phyloP scores from a whole-genome alignment of 495 filamentous ascomycete genomes.

The Hyphodiscus hymeniophilus region DNA sequence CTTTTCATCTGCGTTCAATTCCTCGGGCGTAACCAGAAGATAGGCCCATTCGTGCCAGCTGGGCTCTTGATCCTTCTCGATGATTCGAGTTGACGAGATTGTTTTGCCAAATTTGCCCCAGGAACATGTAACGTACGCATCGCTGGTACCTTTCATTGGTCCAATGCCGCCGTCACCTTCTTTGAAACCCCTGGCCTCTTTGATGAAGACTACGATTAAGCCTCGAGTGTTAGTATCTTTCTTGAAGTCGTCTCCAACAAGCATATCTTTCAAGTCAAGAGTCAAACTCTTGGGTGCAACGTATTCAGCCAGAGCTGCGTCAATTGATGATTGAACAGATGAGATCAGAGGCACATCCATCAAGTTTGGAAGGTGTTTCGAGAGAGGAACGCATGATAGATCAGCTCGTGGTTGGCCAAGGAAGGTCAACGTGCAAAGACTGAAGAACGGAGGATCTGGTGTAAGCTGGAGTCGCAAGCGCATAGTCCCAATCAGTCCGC shows the following conservation, averaged over 20 bases:
- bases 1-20: constrained; percentile 64
- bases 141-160: constrained; percentile 50
- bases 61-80: constrained; percentile 52
- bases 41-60: constrained; percentile 61
- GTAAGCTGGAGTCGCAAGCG: constrained; percentile 58
- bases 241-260: constrained; percentile 69
- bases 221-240: constrained; percentile 58
- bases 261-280: constrained; percentile 63
- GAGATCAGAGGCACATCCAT: constrained; percentile 66
- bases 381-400: constrained; percentile 57
- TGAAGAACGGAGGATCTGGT: constrained; percentile 65
- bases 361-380: constrained; percentile 56
- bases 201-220: constrained; percentile 59
- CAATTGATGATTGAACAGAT: constrained; percentile 65
- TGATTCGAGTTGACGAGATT: constrained; percentile 53
- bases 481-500: constrained; percentile 55
- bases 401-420: constrained; percentile 72
- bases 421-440: constrained; percentile 60
- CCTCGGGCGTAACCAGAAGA: constrained; percentile 56
- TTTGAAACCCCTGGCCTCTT: constrained; percentile 56
- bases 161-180: constrained; percentile 52
- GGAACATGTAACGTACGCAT: constrained; percentile 60
- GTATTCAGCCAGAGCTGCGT: constrained; percentile 61
- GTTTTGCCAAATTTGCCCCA: constrained; percentile 74
- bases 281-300: constrained; percentile 68